Evolutionary conservation across 2,329 filamentous ascomycete genomes (phyloP).

Genomic region (Colletotrichum australisinense): DNA sequence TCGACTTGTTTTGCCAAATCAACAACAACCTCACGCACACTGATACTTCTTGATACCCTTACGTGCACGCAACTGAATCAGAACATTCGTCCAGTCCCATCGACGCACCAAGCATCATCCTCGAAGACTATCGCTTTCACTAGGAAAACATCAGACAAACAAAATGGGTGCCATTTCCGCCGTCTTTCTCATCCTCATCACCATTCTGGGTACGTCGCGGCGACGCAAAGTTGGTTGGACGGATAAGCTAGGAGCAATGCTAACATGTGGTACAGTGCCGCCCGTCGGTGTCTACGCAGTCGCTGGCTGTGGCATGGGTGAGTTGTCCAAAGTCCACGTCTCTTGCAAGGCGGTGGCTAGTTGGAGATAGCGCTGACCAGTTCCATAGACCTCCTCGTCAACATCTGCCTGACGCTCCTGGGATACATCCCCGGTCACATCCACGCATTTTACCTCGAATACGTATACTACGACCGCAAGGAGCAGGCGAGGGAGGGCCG

Average conservation of each 20-base stretch:
- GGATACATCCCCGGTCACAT: conserved; percentile 84
- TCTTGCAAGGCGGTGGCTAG: not conserved
- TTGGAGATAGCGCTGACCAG: not conserved
- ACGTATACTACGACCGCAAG: conserved; percentile 82
- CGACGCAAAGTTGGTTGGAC: not conserved
- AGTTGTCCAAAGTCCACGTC: conserved; percentile 37
- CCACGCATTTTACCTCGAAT: conserved; percentile 85
- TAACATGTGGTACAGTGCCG: conserved; percentile 63
- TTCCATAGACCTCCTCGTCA: conserved; percentile 68
- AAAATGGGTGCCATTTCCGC: conserved; percentile 63
- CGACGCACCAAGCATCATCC: conserved; percentile 27
- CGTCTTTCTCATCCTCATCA: conserved; percentile 62
- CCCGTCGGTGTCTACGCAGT: conserved; percentile 73
- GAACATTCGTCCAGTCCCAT: not conserved
- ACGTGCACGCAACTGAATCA: conserved; percentile 9
- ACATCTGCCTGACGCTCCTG: conserved; percentile 73
- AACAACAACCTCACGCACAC: not conserved
- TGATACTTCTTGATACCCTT: conserved; percentile 1
- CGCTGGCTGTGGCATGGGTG: conserved; percentile 71
- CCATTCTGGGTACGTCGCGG: conserved; percentile 59
- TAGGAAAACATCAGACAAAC: conserved; percentile 35
- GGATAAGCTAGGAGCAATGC: not conserved
- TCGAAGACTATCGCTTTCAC: not conserved
- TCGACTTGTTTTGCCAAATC: not conserved
- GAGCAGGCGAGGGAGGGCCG: conserved; percentile 71